Percentiles rank a stretch among this genome's conserved stretches.
phyloP scores from a whole-genome alignment of 345 rosid genomes.

The Sonneratia caseolaris region DNA sequence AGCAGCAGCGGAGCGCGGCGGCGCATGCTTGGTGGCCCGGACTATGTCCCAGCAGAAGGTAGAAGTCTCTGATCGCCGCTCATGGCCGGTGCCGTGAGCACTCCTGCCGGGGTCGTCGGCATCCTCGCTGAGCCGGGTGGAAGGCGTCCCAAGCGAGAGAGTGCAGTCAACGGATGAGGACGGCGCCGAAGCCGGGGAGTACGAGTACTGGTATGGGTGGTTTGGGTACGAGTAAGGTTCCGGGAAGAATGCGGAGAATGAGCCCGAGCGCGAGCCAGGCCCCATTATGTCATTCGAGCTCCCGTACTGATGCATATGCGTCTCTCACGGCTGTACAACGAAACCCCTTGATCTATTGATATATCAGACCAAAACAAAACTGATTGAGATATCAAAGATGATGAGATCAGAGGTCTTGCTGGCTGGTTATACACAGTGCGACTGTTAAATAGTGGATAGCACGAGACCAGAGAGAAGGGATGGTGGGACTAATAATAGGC shows the following conservation, averaged over 20 bases:
- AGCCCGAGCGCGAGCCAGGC: slow-evolving; percentile 44
- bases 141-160: slow-evolving; percentile 45
- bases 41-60: slow-evolving; percentile 33
- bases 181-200: not conserved
- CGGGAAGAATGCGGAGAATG: slow-evolving; percentile 40
- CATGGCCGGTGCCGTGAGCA: not conserved
- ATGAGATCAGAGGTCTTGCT: not conserved
- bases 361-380: not conserved
- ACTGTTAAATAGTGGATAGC: too few relatives aligned
- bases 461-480: too few relatives aligned
- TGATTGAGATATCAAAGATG: not conserved
- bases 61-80: slow-evolving; percentile 18
- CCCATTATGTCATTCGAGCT: slow-evolving; percentile 34
- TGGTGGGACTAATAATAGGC: not conserved
- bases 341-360: not conserved
- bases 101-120: too few relatives aligned
- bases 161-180: slow-evolving; percentile 32
- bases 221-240: slow-evolving; percentile 10
- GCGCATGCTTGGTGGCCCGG: slow-evolving; percentile 15
- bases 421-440: not conserved
- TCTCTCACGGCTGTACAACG: not conserved
- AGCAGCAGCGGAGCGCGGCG: not conserved
- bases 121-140: slow-evolving; percentile 27
- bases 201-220: not conserved
- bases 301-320: slow-evolving; percentile 21